Evolutionary conservation across 1,284 basidiomycete genomes (phyloP), one percentile per base, ranked within the genome.

Genomic region (Microbotryum lychnidis-dioicae): DNA sequence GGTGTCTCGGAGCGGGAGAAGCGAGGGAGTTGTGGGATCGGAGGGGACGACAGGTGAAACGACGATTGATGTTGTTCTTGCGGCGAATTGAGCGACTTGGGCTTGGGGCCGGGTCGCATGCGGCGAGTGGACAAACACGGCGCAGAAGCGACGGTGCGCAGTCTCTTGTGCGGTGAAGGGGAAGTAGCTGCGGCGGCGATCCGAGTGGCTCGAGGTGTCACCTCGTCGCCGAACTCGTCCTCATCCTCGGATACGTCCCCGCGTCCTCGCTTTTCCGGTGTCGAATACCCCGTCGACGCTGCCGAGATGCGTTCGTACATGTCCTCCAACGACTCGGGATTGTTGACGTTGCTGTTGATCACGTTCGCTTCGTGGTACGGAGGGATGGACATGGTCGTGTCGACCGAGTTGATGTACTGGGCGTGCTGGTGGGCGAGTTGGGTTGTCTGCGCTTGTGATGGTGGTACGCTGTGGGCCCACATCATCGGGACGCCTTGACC

Each of bases 111-210:
- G 2, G 67, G 67, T 12, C 65, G 58, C 58, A 69, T 57, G 12
- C 67, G 56, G 16, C 62, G 31, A 1, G 61, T 53, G 1, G 58
- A 56, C 5, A 69, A 57, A 31, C 60, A 65, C 1, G 67, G 67
- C 9, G 67, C 67, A 4, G 67, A 69, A 1, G 67, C 67, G 20
- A 69, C 67, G 7, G 65, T 63, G 1, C 67, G 62, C 5, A 69
- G 59, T 1, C 61, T 64, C 54, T 69, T 69, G 31, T 54, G 48
- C 18, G 58, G 49, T 50, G 50, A 45, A 21, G 51, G 51, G 14
- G 18, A 50, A 47, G 57, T 10, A 21, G 8, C 57, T 56, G 23
- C 45, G 44, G 29, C 48, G 18, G 33, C 48, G 29, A 44, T 12
- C 42, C 25, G 25, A 23, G 3, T 57, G 54, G 12, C 60, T 57